Evolutionary conservation across 352 stramenopile species (phyloP).

Genomic region (Phytopythium oedochilum): DNA sequence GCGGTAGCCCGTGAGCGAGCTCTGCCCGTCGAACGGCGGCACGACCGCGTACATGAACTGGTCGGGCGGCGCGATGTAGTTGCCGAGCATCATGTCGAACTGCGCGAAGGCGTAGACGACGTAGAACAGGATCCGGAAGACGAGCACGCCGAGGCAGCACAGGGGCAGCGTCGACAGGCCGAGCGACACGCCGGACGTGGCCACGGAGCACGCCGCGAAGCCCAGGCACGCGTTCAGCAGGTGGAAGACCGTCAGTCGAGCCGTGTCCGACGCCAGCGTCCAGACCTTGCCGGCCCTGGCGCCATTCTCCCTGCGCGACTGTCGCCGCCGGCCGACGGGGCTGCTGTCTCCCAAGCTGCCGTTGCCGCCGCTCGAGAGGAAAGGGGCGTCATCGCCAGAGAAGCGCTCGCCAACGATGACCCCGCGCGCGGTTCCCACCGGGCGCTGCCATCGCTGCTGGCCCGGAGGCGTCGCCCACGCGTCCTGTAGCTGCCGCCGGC

Average conservation of each 20-base stretch:
- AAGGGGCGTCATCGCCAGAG: background rate
- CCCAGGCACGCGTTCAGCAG: slow-evolving; percentile 52
- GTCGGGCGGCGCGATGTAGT: slow-evolving; percentile 25
- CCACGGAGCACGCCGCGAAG: slow-evolving; percentile 34
- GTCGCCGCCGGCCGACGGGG: background rate
- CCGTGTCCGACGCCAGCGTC: slow-evolving; percentile 7
- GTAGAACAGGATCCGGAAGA: slow-evolving; percentile 57
- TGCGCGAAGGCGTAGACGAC: slow-evolving; percentile 49
- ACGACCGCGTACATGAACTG: slow-evolving; percentile 36
- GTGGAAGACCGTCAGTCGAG: slow-evolving; percentile 52
- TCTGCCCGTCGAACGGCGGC: slow-evolving; percentile 11
- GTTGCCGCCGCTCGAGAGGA: background rate
- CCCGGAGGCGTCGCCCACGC: background rate
- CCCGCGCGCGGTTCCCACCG: background rate
- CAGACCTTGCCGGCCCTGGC: background rate
- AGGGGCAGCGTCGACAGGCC: slow-evolving; percentile 45
- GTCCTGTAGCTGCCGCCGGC: background rate
- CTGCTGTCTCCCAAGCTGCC: background rate
- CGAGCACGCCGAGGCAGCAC: slow-evolving; percentile 58
- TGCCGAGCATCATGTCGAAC: slow-evolving; percentile 46
- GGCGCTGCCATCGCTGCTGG: background rate
- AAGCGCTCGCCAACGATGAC: background rate
- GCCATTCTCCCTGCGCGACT: background rate
- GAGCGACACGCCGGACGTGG: slow-evolving; percentile 35
- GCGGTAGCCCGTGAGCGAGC: slow-evolving; percentile 21